Evolutionary conservation across 2,329 filamentous ascomycete genomes (phyloP).

Genomic region (Fonsecaea multimorphosa): DNA sequence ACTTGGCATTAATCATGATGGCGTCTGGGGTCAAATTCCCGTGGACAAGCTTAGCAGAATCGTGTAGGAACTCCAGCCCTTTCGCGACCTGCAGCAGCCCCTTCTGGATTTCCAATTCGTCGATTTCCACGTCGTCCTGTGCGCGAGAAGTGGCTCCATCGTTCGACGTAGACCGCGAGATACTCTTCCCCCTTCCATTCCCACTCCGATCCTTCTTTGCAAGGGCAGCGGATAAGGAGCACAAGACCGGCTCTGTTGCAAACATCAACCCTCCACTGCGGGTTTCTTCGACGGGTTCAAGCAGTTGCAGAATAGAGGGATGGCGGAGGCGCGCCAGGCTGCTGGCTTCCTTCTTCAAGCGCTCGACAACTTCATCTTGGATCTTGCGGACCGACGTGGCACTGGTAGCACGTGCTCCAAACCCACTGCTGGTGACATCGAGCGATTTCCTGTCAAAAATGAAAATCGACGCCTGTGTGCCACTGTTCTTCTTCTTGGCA

Average conservation of each 20-base stretch:
- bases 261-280: slow-evolving; percentile 91
- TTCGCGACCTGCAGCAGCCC: slow-evolving; percentile 91
- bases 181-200: slow-evolving; percentile 30
- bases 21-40: slow-evolving; percentile 93
- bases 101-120: slow-evolving; percentile 97
- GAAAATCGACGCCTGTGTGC: slow-evolving; percentile 87
- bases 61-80: slow-evolving; percentile 91
- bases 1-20: slow-evolving; percentile 93
- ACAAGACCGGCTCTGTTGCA: slow-evolving; percentile 87
- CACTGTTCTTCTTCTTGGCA: slow-evolving; percentile 93
- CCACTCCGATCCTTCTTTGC: slow-evolving; percentile 91
- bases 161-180: slow-evolving; percentile 54
- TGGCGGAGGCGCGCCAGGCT: slow-evolving; percentile 87
- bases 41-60: slow-evolving; percentile 91
- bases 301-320: slow-evolving; percentile 87
- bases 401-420: slow-evolving; percentile 63
- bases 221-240: slow-evolving; percentile 81
- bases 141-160: slow-evolving; percentile 68
- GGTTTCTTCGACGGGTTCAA: slow-evolving; percentile 94
- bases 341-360: slow-evolving; percentile 88
- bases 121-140: slow-evolving; percentile 85
- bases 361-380: slow-evolving; percentile 87
- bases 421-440: slow-evolving; percentile 67
- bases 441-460: slow-evolving; percentile 90
- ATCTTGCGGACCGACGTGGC: slow-evolving; percentile 76